Evolutionary conservation across 768 basidiomycete species (phyloP).

Genomic region (Phylloporus arenicola): DNA sequence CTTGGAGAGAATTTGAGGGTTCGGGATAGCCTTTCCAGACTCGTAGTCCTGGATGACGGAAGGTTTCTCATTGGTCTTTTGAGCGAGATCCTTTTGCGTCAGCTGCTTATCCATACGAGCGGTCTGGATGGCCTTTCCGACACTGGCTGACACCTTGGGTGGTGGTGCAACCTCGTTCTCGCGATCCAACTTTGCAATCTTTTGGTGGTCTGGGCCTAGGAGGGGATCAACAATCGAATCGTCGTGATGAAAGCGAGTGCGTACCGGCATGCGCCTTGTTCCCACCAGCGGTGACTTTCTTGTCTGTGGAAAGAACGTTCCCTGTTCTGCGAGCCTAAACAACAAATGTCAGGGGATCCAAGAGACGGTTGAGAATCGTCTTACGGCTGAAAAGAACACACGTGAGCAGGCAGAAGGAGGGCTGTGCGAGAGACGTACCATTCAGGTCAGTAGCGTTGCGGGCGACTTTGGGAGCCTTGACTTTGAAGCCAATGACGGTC

Average conservation of each 20-base stretch:
- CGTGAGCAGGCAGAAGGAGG: slow-evolving; percentile 12
- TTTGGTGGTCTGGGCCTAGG: slow-evolving; percentile 86
- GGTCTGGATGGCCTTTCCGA: slow-evolving; percentile 78
- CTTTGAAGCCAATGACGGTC: slow-evolving; percentile 66
- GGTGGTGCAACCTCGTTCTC: slow-evolving; percentile 96
- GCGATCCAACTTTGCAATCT: slow-evolving; percentile 88
- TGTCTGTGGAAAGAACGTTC: slow-evolving; percentile 77
- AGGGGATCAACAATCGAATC: neutral
- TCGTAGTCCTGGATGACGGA: slow-evolving; percentile 87
- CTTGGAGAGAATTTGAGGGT: slow-evolving; percentile 80
- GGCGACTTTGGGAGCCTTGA: slow-evolving; percentile 56
- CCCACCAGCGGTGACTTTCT: slow-evolving; percentile 54
- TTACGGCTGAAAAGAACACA: slow-evolving; percentile 43
- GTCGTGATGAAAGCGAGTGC: slow-evolving; percentile 8
- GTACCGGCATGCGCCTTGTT: slow-evolving; percentile 78
- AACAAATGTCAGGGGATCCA: neutral
- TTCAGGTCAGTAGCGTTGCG: slow-evolving; percentile 49
- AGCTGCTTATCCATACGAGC: slow-evolving; percentile 73
- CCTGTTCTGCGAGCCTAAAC: slow-evolving; percentile 68
- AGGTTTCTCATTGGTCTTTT: slow-evolving; percentile 91
- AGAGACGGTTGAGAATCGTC: slow-evolving; percentile 19
- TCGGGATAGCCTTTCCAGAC: slow-evolving; percentile 81
- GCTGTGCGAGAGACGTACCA: slow-evolving; percentile 12
- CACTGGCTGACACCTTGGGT: slow-evolving; percentile 63
- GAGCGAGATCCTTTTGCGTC: slow-evolving; percentile 89